Conservation (phyloP, 495 filamentous ascomycete genomes). For the Chaetomidium leptoderma region DNA sequence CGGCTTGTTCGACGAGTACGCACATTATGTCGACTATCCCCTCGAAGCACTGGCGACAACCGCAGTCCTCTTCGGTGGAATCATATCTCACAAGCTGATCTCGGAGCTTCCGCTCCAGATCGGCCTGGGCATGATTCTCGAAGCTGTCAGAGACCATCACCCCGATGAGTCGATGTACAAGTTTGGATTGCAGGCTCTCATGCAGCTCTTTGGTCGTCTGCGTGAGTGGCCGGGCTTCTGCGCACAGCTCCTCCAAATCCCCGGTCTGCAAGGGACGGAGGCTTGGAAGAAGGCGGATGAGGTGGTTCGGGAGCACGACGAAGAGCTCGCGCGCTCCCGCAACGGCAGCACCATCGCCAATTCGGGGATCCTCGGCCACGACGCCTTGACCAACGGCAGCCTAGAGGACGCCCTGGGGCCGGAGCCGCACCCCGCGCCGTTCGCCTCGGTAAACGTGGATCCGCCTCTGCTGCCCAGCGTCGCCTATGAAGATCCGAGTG, state of each 20-base stretch:
- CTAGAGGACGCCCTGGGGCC: slow-evolving; percentile 53
- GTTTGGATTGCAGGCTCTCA: slow-evolving; percentile 93
- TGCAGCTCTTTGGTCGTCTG: slow-evolving; percentile 78
- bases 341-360: slow-evolving; percentile 38
- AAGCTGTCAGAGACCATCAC: slow-evolving; percentile 79
- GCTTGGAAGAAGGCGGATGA: slow-evolving; percentile 78
- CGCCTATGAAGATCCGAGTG: slow-evolving; percentile 73
- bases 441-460: slow-evolving; percentile 72
- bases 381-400: slow-evolving; percentile 58
- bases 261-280: slow-evolving; percentile 75
- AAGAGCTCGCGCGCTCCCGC: slow-evolving; percentile 42
- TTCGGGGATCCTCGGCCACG: slow-evolving; percentile 11
- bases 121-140: slow-evolving; percentile 89
- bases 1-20: slow-evolving; percentile 94
- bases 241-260: slow-evolving; percentile 71
- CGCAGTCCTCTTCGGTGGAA: slow-evolving; percentile 92
- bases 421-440: slow-evolving; percentile 55
- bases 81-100: slow-evolving; percentile 88
- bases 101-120: slow-evolving; percentile 86
- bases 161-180: slow-evolving; percentile 91
- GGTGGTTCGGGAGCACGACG: slow-evolving; percentile 62
- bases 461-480: slow-evolving; percentile 53
- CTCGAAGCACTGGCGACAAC: slow-evolving; percentile 90
- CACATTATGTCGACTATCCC: slow-evolving; percentile 90
- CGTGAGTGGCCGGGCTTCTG: slow-evolving; percentile 91